phyloP scores from a whole-genome alignment of 2,329 filamentous ascomycete genomes.

The Blastomyces emzantsi region DNA sequence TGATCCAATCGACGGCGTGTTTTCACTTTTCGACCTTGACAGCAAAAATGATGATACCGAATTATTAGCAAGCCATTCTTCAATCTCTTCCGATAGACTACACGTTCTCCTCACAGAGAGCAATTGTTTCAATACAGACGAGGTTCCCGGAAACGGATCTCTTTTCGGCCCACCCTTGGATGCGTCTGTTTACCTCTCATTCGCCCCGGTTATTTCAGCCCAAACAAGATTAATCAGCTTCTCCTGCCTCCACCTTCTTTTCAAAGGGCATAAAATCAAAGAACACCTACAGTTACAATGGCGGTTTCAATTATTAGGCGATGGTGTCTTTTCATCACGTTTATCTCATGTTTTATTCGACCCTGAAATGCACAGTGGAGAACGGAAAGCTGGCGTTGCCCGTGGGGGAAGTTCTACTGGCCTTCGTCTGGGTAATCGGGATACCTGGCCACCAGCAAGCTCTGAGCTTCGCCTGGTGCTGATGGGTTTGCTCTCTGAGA shows the following conservation, averaged over 20 bases:
- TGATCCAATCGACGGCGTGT: constrained; percentile 19
- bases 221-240: constrained; percentile 71
- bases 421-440: constrained; percentile 67
- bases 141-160: constrained; percentile 12
- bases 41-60: constrained; percentile 16
- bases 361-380: constrained; percentile 68
- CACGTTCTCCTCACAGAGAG: constrained; percentile 23
- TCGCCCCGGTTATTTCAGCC: constrained; percentile 61
- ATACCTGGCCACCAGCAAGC: constrained; percentile 86
- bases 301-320: constrained; percentile 74
- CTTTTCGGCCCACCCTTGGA: constrained; percentile 35
- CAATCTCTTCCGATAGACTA: constrained; percentile 25
- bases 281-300: constrained; percentile 66
- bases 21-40: constrained; percentile 31
- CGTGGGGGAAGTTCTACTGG: constrained; percentile 67
- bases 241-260: constrained; percentile 67
- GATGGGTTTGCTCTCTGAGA: constrained; percentile 75
- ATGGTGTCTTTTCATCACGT: constrained; percentile 71
- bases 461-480: constrained; percentile 85
- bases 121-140: constrained; percentile 18
- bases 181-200: constrained; percentile 57
- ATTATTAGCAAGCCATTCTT: constrained; percentile 6
- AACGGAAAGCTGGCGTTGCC: constrained; percentile 60
- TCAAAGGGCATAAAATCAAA: constrained; percentile 61
- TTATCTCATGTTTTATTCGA: constrained; percentile 79